These are phyloP conservation scores for Thermomucor indicae-seudaticae DNA, from an alignment of 371 early-diverging fungal species.

Conservation along the genomic window DNA sequence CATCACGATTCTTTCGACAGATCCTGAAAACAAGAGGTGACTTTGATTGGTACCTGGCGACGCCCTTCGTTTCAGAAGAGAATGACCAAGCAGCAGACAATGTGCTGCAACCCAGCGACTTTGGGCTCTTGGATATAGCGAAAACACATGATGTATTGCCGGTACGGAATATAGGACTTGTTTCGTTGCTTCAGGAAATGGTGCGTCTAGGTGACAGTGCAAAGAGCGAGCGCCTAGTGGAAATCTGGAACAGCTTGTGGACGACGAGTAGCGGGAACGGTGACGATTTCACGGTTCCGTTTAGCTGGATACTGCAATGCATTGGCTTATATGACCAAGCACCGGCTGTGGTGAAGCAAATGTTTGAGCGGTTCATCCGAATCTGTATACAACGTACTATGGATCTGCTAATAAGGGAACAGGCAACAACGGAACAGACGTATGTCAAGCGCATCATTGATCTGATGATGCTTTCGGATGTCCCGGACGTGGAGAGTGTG, in stretches of 20 bases:
- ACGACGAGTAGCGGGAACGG: neutral
- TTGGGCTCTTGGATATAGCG: conserved; percentile 12
- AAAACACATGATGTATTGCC: conserved; percentile 22
- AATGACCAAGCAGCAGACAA: neutral
- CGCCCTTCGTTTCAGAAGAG: conserved; percentile 8
- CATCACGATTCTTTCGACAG: conserved; percentile 26
- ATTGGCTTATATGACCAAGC: conserved; percentile 1
- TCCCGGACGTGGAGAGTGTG: conserved; percentile 24
- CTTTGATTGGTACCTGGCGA: conserved; percentile 35
- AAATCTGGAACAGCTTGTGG: conserved; percentile 29
- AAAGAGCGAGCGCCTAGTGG: conserved; percentile 16
- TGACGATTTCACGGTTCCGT: neutral
- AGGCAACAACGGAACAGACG: neutral
- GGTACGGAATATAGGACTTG: conserved; percentile 23
- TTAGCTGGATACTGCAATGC: neutral
- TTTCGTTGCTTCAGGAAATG: conserved; percentile 28
- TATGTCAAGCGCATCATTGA: conserved; percentile 23
- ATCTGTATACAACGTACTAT: too few species aligned
- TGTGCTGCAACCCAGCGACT: neutral
- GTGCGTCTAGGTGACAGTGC: conserved; percentile 18
- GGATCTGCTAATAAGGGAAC: neutral
- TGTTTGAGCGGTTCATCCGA: neutral
- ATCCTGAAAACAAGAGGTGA: conserved; percentile 21
- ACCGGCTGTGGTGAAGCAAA: neutral
- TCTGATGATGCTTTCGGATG: conserved; percentile 23